phyloP scores from a whole-genome alignment of 1,284 basidiomycete genomes.

The Veloboletus limbatus region DNA sequence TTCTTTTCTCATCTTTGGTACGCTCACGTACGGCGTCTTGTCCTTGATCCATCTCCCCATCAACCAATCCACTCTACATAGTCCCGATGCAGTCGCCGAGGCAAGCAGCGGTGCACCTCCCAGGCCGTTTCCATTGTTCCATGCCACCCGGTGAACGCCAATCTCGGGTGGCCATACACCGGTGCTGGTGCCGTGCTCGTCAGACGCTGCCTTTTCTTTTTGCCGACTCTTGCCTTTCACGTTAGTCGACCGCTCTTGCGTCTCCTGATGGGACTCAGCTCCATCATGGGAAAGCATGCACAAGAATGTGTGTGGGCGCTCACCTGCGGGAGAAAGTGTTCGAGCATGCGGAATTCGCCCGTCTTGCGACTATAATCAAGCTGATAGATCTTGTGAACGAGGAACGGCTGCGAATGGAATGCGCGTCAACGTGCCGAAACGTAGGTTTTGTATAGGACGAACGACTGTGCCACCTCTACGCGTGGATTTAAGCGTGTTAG shows the following conservation, averaged over 20 bases:
- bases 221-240: slow-evolving; percentile 34
- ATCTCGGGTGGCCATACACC: slow-evolving; percentile 78
- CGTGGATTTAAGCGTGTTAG: slow-evolving; percentile 67
- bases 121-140: slow-evolving; percentile 77
- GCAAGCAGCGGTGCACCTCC: slow-evolving; percentile 67
- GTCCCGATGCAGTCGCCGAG: slow-evolving; percentile 75
- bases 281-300: background rate
- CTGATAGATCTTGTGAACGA: slow-evolving; percentile 78
- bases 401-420: slow-evolving; percentile 55
- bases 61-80: slow-evolving; percentile 81
- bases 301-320: slow-evolving; percentile 4
- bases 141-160: slow-evolving; percentile 70
- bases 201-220: slow-evolving; percentile 28
- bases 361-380: slow-evolving; percentile 79
- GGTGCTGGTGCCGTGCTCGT: slow-evolving; percentile 35
- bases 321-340: slow-evolving; percentile 77
- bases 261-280: slow-evolving; percentile 43
- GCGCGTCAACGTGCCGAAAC: slow-evolving; percentile 1
- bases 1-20: slow-evolving; percentile 42
- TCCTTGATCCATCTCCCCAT: slow-evolving; percentile 64
- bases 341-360: slow-evolving; percentile 78
- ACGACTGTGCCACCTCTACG: slow-evolving; percentile 68
- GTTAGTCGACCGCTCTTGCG: slow-evolving; percentile 49
- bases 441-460: slow-evolving; percentile 22
- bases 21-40: slow-evolving; percentile 57